Percentiles rank a stretch among this genome's conserved stretches.
Conservation (phyloP, 2,329 filamentous ascomycete species). For the Aspergillus aculeatinus region DNA sequence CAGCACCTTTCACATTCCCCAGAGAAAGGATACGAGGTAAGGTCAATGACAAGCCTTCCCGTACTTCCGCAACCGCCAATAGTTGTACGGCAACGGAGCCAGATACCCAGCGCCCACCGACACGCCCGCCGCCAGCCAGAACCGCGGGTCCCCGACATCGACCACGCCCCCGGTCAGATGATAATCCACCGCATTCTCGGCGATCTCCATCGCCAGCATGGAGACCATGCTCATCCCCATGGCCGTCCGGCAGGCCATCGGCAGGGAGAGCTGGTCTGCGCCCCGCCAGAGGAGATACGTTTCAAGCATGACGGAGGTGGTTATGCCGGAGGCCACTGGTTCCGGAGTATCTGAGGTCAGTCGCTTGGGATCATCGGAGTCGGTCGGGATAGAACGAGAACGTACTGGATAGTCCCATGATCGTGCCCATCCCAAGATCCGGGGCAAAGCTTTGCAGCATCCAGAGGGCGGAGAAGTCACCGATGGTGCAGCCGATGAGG, state of each 20-base stretch:
- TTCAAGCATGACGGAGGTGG: slow-evolving; percentile 54
- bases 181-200: slow-evolving; percentile 57
- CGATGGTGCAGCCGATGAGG: slow-evolving; percentile 54
- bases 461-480: slow-evolving; percentile 60
- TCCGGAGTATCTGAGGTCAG: neutral
- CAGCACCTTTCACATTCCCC: too few species aligned
- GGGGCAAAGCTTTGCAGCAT: slow-evolving; percentile 51
- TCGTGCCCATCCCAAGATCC: slow-evolving; percentile 47
- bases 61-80: slow-evolving; percentile 49
- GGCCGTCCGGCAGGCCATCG: slow-evolving; percentile 50
- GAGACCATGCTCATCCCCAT: slow-evolving; percentile 60
- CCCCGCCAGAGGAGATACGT: slow-evolving; percentile 53
- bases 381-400: neutral
- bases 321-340: slow-evolving; percentile 53
- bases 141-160: slow-evolving; percentile 47
- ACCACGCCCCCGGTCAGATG: slow-evolving; percentile 55
- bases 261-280: slow-evolving; percentile 50
- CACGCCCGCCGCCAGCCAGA: slow-evolving; percentile 53
- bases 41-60: slow-evolving; percentile 40
- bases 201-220: slow-evolving; percentile 59
- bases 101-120: slow-evolving; percentile 36
- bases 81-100: slow-evolving; percentile 56
- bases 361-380: neutral
- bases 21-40: neutral
- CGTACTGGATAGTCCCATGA: slow-evolving; percentile 56